Percentiles rank a stretch among this genome's conserved stretches.
Evolutionary conservation across 176 grass and related monocot genomes (phyloP).

Genomic region (Ananas comosus): DNA sequence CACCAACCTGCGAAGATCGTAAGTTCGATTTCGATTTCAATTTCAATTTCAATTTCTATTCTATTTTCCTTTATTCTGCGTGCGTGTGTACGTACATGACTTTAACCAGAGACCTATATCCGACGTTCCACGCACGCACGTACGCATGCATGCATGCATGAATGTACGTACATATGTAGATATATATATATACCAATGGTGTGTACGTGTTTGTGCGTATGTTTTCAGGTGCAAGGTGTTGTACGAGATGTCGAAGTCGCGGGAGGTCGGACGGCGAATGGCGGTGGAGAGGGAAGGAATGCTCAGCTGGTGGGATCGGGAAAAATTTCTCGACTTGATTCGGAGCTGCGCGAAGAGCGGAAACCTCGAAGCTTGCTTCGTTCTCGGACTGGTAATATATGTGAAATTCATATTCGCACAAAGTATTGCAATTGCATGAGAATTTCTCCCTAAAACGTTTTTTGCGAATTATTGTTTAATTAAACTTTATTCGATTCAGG

Average conservation of each 20-base stretch:
- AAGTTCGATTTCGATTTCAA: neutral
- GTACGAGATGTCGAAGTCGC: slow-evolving; percentile 13
- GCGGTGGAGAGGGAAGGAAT: slow-evolving; percentile 30
- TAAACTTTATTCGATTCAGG: no score
- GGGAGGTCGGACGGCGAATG: slow-evolving; percentile 29
- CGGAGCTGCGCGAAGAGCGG: slow-evolving; percentile 28
- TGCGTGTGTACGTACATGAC: no score
- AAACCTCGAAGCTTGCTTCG: slow-evolving; percentile 28
- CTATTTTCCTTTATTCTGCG: no score
- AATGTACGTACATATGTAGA: neutral
- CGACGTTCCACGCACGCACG: no score
- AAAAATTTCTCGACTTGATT: slow-evolving; percentile 25
- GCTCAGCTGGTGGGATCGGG: slow-evolving; percentile 40
- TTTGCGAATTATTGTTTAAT: no score
- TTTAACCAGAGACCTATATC: no score
- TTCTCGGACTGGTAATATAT: slow-evolving; percentile 25
- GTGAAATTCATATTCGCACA: no score
- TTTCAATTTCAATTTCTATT: neutral
- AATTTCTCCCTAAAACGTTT: no score
- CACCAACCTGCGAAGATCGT: slow-evolving; percentile 30
- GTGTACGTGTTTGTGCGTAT: neutral
- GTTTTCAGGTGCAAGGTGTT: slow-evolving; percentile 31
- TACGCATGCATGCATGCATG: neutral
- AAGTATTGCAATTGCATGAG: no score
- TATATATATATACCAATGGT: no score